A percentile compares a stretch with the other conserved stretches of the same genome.
phyloP scores from a whole-genome alignment of 805 yeast genomes.

The Hagleromyces aurorensis region DNA sequence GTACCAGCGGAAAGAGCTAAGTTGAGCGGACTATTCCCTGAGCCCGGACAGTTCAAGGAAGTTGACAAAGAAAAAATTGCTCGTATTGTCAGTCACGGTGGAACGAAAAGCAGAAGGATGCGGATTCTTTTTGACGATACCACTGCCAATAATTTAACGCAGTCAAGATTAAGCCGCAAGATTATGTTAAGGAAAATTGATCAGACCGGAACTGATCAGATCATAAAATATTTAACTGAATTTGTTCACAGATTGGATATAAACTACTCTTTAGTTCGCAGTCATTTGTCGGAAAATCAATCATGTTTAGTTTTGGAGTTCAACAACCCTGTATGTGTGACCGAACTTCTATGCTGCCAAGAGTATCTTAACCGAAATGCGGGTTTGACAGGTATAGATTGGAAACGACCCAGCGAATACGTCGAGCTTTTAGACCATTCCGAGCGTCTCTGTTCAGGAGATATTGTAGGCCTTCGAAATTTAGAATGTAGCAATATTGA shows the following conservation, averaged over 20 bases:
- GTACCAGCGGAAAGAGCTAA: slow-evolving; percentile 73
- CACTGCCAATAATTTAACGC: slow-evolving; percentile 20
- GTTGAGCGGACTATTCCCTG: slow-evolving; percentile 67
- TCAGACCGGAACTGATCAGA: slow-evolving; percentile 15
- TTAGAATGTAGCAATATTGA: slow-evolving; percentile 9
- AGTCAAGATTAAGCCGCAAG: slow-evolving; percentile 24
- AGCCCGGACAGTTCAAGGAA: slow-evolving; percentile 51
- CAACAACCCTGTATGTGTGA: slow-evolving; percentile 12
- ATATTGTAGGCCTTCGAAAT: slow-evolving; percentile 16
- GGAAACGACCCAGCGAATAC: slow-evolving; percentile 25
- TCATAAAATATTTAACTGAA: slow-evolving; percentile 3
- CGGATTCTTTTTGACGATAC: slow-evolving; percentile 31
- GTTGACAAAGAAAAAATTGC: slow-evolving; percentile 24
- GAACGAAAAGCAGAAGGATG: slow-evolving; percentile 19
- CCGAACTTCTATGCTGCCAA: slow-evolving; percentile 19
- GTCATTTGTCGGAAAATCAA: slow-evolving; percentile 3
- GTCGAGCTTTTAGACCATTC: slow-evolving; percentile 16
- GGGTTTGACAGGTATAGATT: slow-evolving; percentile 7
- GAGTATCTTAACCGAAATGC: slow-evolving; percentile 16
- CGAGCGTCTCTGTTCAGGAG: slow-evolving; percentile 15
- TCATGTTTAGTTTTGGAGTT: slow-evolving; percentile 12
- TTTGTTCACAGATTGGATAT: slow-evolving; percentile 8
- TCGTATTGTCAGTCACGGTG: slow-evolving; percentile 12
- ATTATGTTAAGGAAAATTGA: slow-evolving; percentile 25
- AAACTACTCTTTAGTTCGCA: slow-evolving; percentile 3